Base-by-base conservation (phyloP, 345 rosid species). In the Bruguiera gymnorhiza region DNA sequence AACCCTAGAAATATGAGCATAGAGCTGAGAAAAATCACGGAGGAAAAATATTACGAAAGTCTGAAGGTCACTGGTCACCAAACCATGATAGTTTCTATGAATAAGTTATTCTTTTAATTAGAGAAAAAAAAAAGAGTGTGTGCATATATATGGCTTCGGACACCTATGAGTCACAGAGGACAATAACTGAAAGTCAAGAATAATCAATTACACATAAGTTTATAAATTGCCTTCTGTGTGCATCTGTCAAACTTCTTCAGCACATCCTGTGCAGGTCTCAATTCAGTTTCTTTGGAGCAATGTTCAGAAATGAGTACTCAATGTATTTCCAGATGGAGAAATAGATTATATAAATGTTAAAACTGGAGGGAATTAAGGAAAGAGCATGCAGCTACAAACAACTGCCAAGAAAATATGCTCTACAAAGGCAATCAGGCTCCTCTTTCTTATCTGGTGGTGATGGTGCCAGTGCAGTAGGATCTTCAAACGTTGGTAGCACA, bases 251-350 rank as follows among this genome's bases (percentile, higher is more conserved):
- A 98, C 90, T 92, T 95, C 88, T 88, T 94, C 78, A 88, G 97
- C 57, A 90, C 89, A 77, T 90, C 97, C 98, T 92, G 55, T 93
- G 81, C n/a, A 95, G 83, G 83, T 95, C 96, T 98, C 96, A 92
- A 70, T 96, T 96, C 8, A 98, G 96, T 75, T 95, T 92, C 86
- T 96, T 92, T 4, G 99, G 99, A 74, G 98, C 99, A 73, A 96
- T 92, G 81, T 87, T 95, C 71, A 85, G 85, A 76, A 95, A 88
- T 11, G 99, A 97, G 80, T 95, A 96, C 99, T 87, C 56, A 76
- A 74, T 37, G 62, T 34, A 16, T 51, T 26, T 31, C 67, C 8
- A 19, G 56, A 60, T 60, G 18, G 2, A 46, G 16, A 59, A 56
- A 53, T 24, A 26, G 6, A 50, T 27, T 26, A 6, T 65, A 6